Evolutionary conservation across 768 basidiomycete genomes (phyloP).

Genomic region (Tricholoma matsutake): DNA sequence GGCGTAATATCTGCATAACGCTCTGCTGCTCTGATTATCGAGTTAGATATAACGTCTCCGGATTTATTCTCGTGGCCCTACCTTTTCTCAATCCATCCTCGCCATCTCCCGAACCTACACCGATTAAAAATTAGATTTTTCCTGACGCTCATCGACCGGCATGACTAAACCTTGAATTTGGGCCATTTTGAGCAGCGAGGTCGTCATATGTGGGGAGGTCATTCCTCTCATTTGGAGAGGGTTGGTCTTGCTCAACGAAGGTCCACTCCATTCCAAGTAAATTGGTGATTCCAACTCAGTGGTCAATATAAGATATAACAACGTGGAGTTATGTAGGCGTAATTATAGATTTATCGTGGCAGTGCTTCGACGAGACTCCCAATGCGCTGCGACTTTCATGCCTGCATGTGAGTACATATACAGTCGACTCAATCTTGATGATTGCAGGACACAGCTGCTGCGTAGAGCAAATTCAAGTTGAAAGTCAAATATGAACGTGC

Average conservation of each 20-base stretch:
- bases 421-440: too few species aligned
- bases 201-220: conserved; percentile 79
- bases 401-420: too few species aligned
- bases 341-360: not conserved
- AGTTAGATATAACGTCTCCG: conserved; percentile 4
- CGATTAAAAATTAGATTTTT: conserved; percentile 9
- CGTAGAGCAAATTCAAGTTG: too few species aligned
- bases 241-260: conserved; percentile 42
- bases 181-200: conserved; percentile 70
- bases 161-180: conserved; percentile 68
- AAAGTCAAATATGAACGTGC: too few species aligned
- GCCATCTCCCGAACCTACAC: conserved; percentile 79
- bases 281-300: not conserved
- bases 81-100: conserved; percentile 89
- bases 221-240: conserved; percentile 34
- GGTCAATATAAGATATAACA: not conserved
- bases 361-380: too few species aligned
- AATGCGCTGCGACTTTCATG: too few species aligned
- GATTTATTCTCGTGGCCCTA: conserved; percentile 23
- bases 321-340: too few species aligned
- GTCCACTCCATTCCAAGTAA: not conserved
- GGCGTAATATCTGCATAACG: conserved; percentile 65
- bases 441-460: too few species aligned
- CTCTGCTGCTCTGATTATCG: conserved; percentile 67
- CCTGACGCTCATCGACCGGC: not conserved